Conservation (phyloP, 2,329 filamentous ascomycete species). For the Diaporthe longicolla region DNA sequence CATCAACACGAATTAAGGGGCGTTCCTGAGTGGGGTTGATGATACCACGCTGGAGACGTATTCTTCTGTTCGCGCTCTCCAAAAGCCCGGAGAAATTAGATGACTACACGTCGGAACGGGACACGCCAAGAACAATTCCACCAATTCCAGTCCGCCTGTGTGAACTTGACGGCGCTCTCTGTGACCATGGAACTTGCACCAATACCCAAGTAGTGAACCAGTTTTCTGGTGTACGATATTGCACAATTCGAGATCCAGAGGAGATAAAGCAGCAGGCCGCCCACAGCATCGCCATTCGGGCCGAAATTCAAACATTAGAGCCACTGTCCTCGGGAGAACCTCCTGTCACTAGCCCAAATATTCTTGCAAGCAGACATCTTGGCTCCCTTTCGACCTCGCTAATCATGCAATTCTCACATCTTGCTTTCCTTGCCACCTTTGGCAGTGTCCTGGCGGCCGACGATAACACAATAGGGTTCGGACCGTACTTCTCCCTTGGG, state of each 20-base stretch:
- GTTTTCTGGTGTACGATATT: not conserved
- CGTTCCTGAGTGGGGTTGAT: conserved; percentile 1
- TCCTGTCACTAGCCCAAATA: not conserved
- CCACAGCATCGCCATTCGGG: not conserved
- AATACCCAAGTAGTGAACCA: not conserved
- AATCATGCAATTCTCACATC: not conserved
- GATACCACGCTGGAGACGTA: not conserved
- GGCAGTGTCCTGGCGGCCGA: not conserved
- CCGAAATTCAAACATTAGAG: not conserved
- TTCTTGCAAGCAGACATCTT: not conserved
- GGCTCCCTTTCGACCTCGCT: not conserved
- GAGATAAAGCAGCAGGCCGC: not conserved
- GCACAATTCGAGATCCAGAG: not conserved
- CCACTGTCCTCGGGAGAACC: not conserved
- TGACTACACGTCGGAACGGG: not conserved
- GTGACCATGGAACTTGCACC: not conserved
- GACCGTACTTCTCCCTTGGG: conserved; percentile 23
- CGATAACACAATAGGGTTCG: conserved; percentile 13
- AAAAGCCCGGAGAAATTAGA: conserved; percentile 12
- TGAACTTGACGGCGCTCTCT: not conserved
- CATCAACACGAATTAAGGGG: not conserved
- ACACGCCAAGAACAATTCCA: conserved; percentile 7
- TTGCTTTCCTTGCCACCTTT: not conserved
- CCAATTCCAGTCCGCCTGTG: not conserved
- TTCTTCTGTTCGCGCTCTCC: not conserved